Evolutionary conservation across 2,329 filamentous ascomycete species (phyloP).

Genomic region (Fusarium sp.): DNA sequence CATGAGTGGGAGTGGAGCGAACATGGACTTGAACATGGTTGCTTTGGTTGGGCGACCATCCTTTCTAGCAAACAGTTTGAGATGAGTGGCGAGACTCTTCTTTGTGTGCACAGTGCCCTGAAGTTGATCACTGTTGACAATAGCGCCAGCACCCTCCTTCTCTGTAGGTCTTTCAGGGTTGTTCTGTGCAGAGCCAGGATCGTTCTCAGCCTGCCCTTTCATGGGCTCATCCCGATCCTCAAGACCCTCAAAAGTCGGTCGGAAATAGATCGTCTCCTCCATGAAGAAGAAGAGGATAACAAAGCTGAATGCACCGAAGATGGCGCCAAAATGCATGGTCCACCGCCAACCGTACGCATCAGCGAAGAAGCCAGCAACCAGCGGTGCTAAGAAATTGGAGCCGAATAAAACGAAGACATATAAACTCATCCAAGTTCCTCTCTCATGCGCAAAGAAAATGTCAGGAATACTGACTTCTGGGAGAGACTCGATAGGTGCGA

Average conservation of each 20-base stretch:
- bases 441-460: neutral
- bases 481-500: neutral
- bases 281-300: neutral
- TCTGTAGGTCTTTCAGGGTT: fast-evolving
- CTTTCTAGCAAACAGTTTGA: neutral
- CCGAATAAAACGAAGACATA: neutral
- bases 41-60: neutral
- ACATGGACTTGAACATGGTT: neutral
- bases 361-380: neutral
- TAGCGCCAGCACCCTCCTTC: neutral
- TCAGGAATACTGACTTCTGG: neutral
- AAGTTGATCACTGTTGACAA: neutral
- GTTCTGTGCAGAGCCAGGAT: neutral
- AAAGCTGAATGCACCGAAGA: neutral
- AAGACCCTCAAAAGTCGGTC: neutral
- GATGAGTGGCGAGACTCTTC: neutral
- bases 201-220: neutral
- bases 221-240: neutral
- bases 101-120: neutral
- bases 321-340: neutral
- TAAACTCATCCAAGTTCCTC: neutral
- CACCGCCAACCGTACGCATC: neutral
- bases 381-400: neutral
- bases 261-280: neutral
- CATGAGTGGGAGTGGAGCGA: neutral